Percentiles rank a stretch among this genome's conserved stretches.
phyloP scores from a whole-genome alignment of 805 yeast genomes.

The Ogataea saltuana region DNA sequence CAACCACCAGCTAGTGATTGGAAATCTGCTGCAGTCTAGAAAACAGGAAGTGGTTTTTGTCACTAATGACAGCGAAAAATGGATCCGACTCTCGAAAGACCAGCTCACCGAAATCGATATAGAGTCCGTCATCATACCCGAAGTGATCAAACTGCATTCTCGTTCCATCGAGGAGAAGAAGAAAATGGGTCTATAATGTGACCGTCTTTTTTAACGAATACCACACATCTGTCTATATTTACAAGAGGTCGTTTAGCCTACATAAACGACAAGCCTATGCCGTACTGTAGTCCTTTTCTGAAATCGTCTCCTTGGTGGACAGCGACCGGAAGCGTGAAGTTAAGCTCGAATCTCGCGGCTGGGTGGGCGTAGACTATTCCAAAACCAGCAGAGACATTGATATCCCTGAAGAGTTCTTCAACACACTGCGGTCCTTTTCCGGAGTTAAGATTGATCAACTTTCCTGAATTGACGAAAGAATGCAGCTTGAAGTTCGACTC shows the following conservation, averaged over 20 bases:
- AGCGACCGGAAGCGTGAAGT: conserved; percentile 51
- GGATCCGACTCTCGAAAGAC: conserved; percentile 52
- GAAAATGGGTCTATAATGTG: conserved; percentile 29
- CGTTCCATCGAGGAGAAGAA: conserved; percentile 52
- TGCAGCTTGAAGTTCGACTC: conserved; percentile 52
- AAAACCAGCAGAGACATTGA: conserved; percentile 45
- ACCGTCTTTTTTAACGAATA: too few relatives aligned
- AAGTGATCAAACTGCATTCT: conserved; percentile 63
- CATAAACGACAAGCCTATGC: conserved; percentile 59
- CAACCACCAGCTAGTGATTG: conserved; percentile 92
- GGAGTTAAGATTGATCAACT: conserved; percentile 34
- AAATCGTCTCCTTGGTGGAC: conserved; percentile 46
- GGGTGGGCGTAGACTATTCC: conserved; percentile 58
- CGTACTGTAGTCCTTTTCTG: conserved; percentile 58
- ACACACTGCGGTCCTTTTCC: conserved; percentile 15
- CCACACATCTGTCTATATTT: conserved; percentile 8
- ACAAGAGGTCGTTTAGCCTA: conserved; percentile 25
- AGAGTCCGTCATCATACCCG: conserved; percentile 80
- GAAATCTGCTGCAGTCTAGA: conserved; percentile 86
- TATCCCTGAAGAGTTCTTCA: conserved; percentile 17
- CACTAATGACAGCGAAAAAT: conserved; percentile 44
- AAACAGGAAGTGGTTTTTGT: conserved; percentile 89
- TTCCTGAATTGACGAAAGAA: conserved; percentile 49
- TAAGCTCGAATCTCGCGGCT: conserved; percentile 57
- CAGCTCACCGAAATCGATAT: conserved; percentile 54